Evolutionary conservation across 202 grass and related monocot species (phyloP), one percentile per base, ranked within the genome.

Genomic region (Zoysia matrella): DNA sequence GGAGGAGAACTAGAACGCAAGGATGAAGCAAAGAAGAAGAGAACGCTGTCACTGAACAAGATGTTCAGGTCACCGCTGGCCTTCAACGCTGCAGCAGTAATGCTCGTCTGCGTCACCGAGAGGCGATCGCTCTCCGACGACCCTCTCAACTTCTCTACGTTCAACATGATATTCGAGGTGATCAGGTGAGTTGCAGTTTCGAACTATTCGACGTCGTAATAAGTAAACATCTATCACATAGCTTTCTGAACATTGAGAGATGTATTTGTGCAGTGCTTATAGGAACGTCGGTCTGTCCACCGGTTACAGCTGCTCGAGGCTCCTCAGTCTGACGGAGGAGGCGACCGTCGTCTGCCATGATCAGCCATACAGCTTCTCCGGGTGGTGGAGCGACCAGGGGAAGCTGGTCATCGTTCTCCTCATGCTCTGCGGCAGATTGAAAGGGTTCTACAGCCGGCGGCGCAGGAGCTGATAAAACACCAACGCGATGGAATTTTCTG

Each of bases 111-210:
- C 86, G 45, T 97, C 76, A 89, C 78, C 2, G 94, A 97, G 79
- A 92, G 94, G 74, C 90, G 47, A 68, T 92, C 72, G 12, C 67
- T 97, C 41, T 44, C 50, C 12, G 52, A 12, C 48, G 92, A 97
- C 89, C 88, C 94, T 0, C 81, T 92, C 61, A 97, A 97, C 74
- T 94, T 97, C 81, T 90, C 87, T 40, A 78, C 88, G 71, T 88
- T 94, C 73, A 91, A 89, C 77, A 71, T 94, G 18, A 84, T 94
- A 67, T 97, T 97, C 69, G 92, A 97, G 82, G 83, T 90, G 50
- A 72, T 84, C 30, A 92, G 94, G 92, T 92, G 60, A 56, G 22
- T 3, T 22, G 7, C 11, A 14, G 6, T 43, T n/a, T 0, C 18
- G 30, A 36, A 36, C 30, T 36, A 1, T 36, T 36, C 30, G 30